Conservation (phyloP, 2,329 filamentous ascomycete species). For the Sphaerulina populicola region DNA sequence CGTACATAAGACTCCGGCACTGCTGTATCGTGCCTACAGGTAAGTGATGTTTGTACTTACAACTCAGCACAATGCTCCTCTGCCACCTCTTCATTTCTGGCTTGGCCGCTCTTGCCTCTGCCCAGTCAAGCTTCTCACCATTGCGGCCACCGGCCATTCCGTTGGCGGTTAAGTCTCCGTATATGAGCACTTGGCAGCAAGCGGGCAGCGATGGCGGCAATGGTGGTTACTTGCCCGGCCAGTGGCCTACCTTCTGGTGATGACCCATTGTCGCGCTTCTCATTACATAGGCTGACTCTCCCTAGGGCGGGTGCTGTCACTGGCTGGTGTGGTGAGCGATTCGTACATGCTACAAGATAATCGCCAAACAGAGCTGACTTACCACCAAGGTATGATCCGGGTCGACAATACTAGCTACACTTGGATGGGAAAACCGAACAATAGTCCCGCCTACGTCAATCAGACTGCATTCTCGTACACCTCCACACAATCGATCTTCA, state of each 20-base stretch:
- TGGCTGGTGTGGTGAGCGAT: conserved; percentile 50
- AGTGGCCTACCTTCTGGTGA: conserved; percentile 51
- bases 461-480: conserved; percentile 62
- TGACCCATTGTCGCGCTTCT: neutral
- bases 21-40: neutral
- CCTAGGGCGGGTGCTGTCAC: conserved; percentile 41
- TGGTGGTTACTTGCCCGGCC: conserved; percentile 55
- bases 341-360: neutral
- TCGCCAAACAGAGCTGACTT: neutral
- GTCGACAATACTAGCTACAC: conserved; percentile 55
- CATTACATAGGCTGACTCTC: conserved; percentile 3
- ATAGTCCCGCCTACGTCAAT: conserved; percentile 41
- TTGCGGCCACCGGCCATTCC: conserved; percentile 60
- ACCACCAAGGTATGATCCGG: conserved; percentile 46
- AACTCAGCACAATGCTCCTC: conserved; percentile 11
- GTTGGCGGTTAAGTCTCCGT: conserved; percentile 66
- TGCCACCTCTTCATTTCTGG: conserved; percentile 12
- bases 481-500: conserved; percentile 62
- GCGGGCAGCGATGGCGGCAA: conserved; percentile 52
- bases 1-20: neutral
- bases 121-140: conserved; percentile 47
- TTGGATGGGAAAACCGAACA: conserved; percentile 34
- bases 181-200: conserved; percentile 61
- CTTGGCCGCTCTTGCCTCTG: conserved; percentile 15
- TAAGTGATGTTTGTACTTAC: neutral